Conservation (phyloP, 352 stramenopile genomes). For the Globisporangium carolinianum region DNA sequence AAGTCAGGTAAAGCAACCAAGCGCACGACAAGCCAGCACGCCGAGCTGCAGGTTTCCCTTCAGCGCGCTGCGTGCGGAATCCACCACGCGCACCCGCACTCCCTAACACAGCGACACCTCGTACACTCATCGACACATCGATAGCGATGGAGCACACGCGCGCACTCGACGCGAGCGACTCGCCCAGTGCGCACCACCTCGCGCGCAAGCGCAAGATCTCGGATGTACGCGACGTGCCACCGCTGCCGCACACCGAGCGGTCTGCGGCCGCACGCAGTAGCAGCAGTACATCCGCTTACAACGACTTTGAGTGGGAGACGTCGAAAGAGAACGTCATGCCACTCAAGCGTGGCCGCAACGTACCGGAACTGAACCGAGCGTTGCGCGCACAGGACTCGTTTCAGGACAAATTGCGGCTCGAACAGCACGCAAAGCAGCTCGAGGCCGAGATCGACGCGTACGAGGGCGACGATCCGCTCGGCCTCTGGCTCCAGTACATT, state of each 20-base stretch:
- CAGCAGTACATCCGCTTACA: constrained; percentile 1
- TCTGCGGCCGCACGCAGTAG: not conserved
- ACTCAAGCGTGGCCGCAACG: constrained; percentile 70
- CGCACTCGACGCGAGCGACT: constrained; percentile 16
- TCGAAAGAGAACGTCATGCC: constrained; percentile 88
- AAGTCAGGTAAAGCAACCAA: too few relatives aligned
- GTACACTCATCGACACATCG: not conserved
- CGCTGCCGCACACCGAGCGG: constrained; percentile 1
- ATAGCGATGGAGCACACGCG: constrained; percentile 4
- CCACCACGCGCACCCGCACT: not conserved
- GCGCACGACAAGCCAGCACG: too few relatives aligned
- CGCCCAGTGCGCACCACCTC: constrained; percentile 2
- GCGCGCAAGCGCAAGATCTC: constrained; percentile 32
- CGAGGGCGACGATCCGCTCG: constrained; percentile 57
- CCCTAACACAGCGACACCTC: constrained; percentile 3
- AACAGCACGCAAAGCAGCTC: constrained; percentile 42
- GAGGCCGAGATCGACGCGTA: constrained; percentile 43
- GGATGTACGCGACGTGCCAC: constrained; percentile 16
- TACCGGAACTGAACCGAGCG: constrained; percentile 70
- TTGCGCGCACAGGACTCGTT: constrained; percentile 58
- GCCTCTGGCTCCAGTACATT: constrained; percentile 65
- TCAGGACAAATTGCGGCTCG: constrained; percentile 47
- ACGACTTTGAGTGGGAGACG: constrained; percentile 75
- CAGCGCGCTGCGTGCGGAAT: constrained; percentile 19
- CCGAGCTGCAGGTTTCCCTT: constrained; percentile 8